These are phyloP conservation scores for Achlya hypogyna DNA, from an alignment of 352 stramenopile genomes.

Conservation along the genomic window DNA sequence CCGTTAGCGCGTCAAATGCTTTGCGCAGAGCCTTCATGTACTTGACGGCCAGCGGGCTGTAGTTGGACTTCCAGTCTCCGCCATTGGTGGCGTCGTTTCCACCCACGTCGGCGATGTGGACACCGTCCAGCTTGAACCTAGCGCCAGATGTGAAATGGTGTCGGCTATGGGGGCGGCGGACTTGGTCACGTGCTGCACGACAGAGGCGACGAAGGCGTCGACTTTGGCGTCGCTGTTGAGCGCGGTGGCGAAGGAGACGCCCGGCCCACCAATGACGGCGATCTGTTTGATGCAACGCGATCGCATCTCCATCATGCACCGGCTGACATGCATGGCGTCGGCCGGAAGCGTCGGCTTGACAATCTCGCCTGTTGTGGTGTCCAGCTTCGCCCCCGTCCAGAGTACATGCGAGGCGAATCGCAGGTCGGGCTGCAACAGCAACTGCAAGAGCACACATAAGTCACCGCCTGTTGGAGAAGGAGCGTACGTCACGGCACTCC, in stretches of 20 bases:
- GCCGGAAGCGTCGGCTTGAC: background rate
- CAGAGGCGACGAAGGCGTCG: background rate
- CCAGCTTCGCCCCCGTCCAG: background rate
- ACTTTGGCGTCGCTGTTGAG: background rate
- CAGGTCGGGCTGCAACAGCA: background rate
- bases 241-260: background rate
- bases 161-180: background rate
- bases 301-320: constrained; percentile 2
- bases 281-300: constrained; percentile 4
- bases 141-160: background rate
- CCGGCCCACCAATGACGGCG: constrained; percentile 1
- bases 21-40: constrained; percentile 1
- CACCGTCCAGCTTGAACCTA: background rate
- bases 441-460: background rate
- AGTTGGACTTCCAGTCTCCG: background rate
- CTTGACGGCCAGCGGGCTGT: background rate
- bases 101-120: background rate
- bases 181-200: background rate
- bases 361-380: background rate
- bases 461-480: too few species aligned
- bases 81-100: background rate
- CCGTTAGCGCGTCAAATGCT: background rate
- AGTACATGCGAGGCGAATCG: background rate
- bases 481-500: background rate
- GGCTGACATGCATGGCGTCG: background rate